These are phyloP conservation scores for Catharanthus roseus DNA, from an alignment of 257 asterid genomes.

Conservation along the genomic window DNA sequence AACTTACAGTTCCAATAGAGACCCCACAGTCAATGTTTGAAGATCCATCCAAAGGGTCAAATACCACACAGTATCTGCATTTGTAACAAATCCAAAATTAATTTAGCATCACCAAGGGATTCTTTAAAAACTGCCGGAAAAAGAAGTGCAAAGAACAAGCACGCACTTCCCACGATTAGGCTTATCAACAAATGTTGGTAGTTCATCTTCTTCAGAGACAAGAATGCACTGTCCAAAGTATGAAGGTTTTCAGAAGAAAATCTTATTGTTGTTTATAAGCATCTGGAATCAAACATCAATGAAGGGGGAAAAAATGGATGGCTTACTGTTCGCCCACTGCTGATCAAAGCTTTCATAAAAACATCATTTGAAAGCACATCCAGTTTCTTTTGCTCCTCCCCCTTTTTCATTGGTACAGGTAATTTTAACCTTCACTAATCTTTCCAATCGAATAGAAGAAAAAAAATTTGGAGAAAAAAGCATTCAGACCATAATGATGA, in stretches of 20 bases:
- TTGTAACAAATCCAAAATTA: slow-evolving; percentile 8
- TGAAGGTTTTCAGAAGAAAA: slow-evolving; percentile 15
- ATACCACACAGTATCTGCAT: slow-evolving; percentile 87
- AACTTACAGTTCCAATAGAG: slow-evolving; percentile 83
- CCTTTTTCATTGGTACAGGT: slow-evolving; percentile 34
- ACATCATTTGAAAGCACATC: slow-evolving; percentile 95
- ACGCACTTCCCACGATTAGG: slow-evolving; percentile 78
- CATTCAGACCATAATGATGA: background rate
- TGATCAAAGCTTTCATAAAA: slow-evolving; percentile 82
- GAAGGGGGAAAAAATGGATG: background rate
- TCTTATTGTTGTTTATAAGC: background rate
- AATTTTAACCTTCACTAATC: slow-evolving; percentile 2
- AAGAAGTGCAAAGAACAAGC: slow-evolving; percentile 7
- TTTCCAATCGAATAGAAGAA: background rate
- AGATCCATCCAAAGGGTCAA: slow-evolving; percentile 97
- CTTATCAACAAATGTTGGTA: slow-evolving; percentile 76
- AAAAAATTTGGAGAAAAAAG: background rate
- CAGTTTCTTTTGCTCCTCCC: slow-evolving; percentile 94
- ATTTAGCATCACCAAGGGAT: background rate
- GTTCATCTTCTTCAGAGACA: slow-evolving; percentile 95
- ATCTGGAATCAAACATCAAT: background rate
- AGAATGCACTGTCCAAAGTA: slow-evolving; percentile 68
- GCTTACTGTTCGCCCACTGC: slow-evolving; percentile 94
- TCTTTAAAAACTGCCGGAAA: background rate
- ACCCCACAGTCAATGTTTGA: slow-evolving; percentile 98